Base-by-base conservation (phyloP, 495 filamentous ascomycete species). In the Rusavskia elegans region DNA sequence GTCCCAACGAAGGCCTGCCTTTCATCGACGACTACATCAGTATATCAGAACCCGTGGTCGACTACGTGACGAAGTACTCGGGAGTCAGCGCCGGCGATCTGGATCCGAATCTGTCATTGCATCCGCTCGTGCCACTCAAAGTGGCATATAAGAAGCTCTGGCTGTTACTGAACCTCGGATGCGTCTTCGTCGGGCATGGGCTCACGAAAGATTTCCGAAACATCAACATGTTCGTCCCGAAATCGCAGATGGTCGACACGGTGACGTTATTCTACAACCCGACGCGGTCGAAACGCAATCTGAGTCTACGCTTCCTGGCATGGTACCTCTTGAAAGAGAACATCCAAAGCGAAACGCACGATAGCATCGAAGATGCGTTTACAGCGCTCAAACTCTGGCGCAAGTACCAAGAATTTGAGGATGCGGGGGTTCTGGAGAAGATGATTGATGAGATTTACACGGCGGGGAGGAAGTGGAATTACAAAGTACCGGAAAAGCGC, bases 11-110 rank as follows among this genome's bases (percentile, higher is more conserved):
- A 66, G 87, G 86, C 9, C 65, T 82, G 0, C 84, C 92, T 0
- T 96, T 97, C 63, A 89, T 99, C 42, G 92, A 99, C 62, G 92
- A 99, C 63, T 97, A 97, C 67, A 95, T 99, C 53, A 80, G 78
- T 19, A 87, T 89, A 52, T 80, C 81, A 20, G 92, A 95, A 55
- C 81, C 83, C 0, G 84, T 99, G n/a, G 85, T 95, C 39, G 92
- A 99, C 67, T 95, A 97, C 60, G 74, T 97, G 30, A 99, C 92
- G 0, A 80, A 80, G 41, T 97, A 82, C 67, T 96, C 90, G 8
- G 92, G 92, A 37, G 89, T 99, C 63, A 81, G 82, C 11, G 71
- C 81, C 1, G 84, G 81, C 0, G 92, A 99, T 62, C 72, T 99
- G 21, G 85, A 95, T 60, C 76, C 79, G 3, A 71, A 70, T 30